Percentiles rank a stretch among this genome's conserved stretches.
Conservation (phyloP, 75 land plant species). For the Sequoiadendron giganteum region DNA sequence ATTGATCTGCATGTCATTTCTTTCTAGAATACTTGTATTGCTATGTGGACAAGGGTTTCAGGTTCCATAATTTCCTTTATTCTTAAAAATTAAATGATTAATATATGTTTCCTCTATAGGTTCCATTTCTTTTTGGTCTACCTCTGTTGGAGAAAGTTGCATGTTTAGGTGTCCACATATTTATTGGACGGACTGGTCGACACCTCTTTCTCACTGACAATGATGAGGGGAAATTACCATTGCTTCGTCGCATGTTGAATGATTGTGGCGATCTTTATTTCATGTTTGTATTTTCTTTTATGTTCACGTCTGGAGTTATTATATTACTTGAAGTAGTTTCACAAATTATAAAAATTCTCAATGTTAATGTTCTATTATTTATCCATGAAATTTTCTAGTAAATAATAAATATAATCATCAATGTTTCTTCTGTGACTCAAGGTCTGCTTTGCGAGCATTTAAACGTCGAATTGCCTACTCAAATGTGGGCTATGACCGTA, state of each 20-base stretch:
- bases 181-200: slow-evolving; percentile 78
- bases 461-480: slow-evolving; percentile 75
- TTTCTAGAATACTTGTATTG: background rate
- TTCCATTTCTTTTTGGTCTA: slow-evolving; percentile 86
- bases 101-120: slow-evolving; percentile 34
- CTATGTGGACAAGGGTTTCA: background rate
- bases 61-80: background rate
- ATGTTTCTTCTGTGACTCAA: slow-evolving; percentile 23
- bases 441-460: slow-evolving; percentile 79
- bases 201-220: slow-evolving; percentile 86
- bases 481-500: slow-evolving; percentile 88
- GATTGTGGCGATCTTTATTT: slow-evolving; percentile 65
- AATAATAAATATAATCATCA: background rate
- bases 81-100: background rate
- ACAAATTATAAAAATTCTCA: background rate
- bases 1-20: background rate
- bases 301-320: background rate
- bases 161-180: slow-evolving; percentile 52
- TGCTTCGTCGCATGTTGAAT: slow-evolving; percentile 68
- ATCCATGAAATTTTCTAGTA: slow-evolving; percentile 7
- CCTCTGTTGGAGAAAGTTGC: slow-evolving; percentile 70
- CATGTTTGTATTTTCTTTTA: slow-evolving; percentile 42
- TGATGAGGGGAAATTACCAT: slow-evolving; percentile 60
- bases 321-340: background rate
- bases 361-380: background rate